Base-by-base conservation (phyloP, 768 basidiomycete species). In the Amanita molliuscula region DNA sequence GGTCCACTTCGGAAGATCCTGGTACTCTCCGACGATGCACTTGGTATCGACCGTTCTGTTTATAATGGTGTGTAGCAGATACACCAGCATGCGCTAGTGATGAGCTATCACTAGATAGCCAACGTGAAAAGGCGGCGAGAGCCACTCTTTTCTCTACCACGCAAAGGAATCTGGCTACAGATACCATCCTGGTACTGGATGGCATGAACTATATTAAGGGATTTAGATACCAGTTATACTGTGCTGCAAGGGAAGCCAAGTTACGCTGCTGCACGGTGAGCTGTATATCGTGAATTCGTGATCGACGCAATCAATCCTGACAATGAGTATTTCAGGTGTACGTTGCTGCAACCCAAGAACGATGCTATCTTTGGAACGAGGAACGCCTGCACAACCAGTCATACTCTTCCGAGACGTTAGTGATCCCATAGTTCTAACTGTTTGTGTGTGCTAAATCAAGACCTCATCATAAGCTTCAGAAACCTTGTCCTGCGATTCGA, bases 141-240 rank as follows among this genome's bases (percentile, higher is more conserved):
- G 89, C 77, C 4, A 73, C 85, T 9, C 73, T 95, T 18, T 91
- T 95, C 63, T 81, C 92, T 1, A 79, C 88, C 1, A 71, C 93
- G 45, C 89, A 85, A 57, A 75, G 96, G 10, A 73, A 77, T 29
- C 73, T 99, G 55, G 73, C 76, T 20, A 63, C 66, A 31, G 81
- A 88, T 58, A 86, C 80, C 0, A 79, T 97, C 58, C 74, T 96
- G 51, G 87, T 99, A 56, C 76, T 93, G 53, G 96, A 99, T 61
- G 80, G 84, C 11, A 76, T 88, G 56, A 98, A 98, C 61, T 97
- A 99, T 66, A 98, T 98, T 75, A 98, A 99, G 63, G 95, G 95
- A 9, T 96, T 92, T 62, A 82, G 96, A 26, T 99, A 99, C 65
- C 96, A 99, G 64, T 82, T 99, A 70, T 96, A 97, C 62, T 97